A percentile compares a stretch with the other conserved stretches of the same genome.
Evolutionary conservation across 495 filamentous ascomycete species (phyloP).

Genomic region (Talaromyces ruber): DNA sequence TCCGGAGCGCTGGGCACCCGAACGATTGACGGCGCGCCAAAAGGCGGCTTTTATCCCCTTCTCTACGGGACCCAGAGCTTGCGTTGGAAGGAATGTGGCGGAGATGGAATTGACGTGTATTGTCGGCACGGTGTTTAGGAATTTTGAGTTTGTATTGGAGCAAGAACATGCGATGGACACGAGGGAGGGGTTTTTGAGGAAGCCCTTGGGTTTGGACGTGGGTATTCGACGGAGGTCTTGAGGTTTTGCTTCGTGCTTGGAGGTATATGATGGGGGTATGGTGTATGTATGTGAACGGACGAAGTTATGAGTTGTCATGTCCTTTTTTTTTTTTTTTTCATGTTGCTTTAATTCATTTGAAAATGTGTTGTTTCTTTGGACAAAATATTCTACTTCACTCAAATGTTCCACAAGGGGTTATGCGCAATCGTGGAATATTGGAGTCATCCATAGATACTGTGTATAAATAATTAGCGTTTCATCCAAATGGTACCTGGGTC

Average conservation of each 20-base stretch:
- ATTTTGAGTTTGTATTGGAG: constrained; percentile 67
- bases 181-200: constrained; percentile 81
- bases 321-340: not conserved
- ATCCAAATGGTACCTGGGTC: too few species aligned
- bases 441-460: too few species aligned
- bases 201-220: constrained; percentile 69
- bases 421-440: too few species aligned
- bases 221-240: constrained; percentile 50
- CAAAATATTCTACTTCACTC: too few species aligned
- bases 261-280: not conserved
- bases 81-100: constrained; percentile 79
- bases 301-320: not conserved
- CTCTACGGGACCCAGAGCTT: constrained; percentile 69
- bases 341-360: not conserved
- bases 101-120: constrained; percentile 91
- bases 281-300: not conserved
- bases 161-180: constrained; percentile 65
- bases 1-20: constrained; percentile 65
- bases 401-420: too few species aligned
- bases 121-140: constrained; percentile 61
- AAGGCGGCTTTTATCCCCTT: constrained; percentile 84
- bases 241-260: not conserved
- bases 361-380: not conserved
- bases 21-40: constrained; percentile 49
- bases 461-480: too few species aligned